Percentiles rank a stretch among this genome's conserved stretches.
These are phyloP conservation scores for Urtica urens DNA, from an alignment of 306 rosid species.

Conservation along the genomic window DNA sequence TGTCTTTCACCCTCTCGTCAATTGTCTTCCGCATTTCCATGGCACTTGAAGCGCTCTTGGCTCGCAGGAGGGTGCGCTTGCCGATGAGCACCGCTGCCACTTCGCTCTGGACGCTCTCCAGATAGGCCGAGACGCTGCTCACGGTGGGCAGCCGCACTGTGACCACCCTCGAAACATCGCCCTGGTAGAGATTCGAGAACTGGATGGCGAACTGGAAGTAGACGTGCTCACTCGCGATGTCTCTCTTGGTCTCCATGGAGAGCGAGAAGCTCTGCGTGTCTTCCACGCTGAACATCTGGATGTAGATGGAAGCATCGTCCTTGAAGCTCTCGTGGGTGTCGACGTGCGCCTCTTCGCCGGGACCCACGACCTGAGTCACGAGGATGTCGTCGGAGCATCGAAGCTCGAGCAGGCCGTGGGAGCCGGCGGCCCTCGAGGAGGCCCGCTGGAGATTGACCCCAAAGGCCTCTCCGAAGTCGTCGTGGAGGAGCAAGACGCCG, in stretches of 20 bases:
- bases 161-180: constrained; percentile 70
- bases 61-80: constrained; percentile 66
- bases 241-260: constrained; percentile 79
- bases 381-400: constrained; percentile 75
- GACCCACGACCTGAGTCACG: constrained; percentile 81
- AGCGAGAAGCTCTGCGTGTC: constrained; percentile 78
- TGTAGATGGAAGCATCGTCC: constrained; percentile 61
- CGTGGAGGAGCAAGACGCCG: constrained; percentile 90
- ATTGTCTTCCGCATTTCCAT: constrained; percentile 55
- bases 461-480: constrained; percentile 98
- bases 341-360: constrained; percentile 85
- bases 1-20: constrained; percentile 83
- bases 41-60: constrained; percentile 53
- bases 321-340: constrained; percentile 72
- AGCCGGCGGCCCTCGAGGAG: constrained; percentile 83
- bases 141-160: constrained; percentile 72
- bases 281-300: constrained; percentile 84
- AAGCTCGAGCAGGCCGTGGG: constrained; percentile 73
- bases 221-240: constrained; percentile 45
- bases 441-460: constrained; percentile 98
- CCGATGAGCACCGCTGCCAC: constrained; percentile 80
- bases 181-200: constrained; percentile 52
- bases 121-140: constrained; percentile 66
- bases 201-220: constrained; percentile 57
- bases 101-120: constrained; percentile 80